Evolutionary conservation across 352 stramenopile species (phyloP).

Genomic region (Thalassiosira tumida): DNA sequence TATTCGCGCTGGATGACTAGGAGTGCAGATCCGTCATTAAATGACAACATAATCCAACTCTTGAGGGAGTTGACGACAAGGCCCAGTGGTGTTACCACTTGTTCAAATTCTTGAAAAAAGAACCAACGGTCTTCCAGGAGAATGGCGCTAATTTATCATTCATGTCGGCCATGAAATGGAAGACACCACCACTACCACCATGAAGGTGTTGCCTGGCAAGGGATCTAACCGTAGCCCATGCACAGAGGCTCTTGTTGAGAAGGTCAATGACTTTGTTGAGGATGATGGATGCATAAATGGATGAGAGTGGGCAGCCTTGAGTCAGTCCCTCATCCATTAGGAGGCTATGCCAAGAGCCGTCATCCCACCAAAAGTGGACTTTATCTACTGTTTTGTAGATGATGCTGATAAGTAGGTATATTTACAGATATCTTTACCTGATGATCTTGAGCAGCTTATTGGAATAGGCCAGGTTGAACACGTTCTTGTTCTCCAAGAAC

Average conservation of each 20-base stretch:
- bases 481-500: constrained; percentile 61
- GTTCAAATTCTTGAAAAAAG: constrained; percentile 10
- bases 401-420: neutral
- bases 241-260: neutral
- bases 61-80: constrained; percentile 35
- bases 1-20: neutral
- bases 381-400: neutral
- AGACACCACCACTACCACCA: no score
- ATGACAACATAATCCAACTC: constrained; percentile 26
- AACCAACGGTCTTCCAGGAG: neutral
- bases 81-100: no score
- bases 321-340: constrained; percentile 42
- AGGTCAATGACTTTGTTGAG: constrained; percentile 6
- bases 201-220: no score
- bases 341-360: constrained; percentile 17
- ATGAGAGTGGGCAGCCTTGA: constrained; percentile 56
- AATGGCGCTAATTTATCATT: neutral
- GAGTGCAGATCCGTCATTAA: neutral
- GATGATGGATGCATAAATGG: constrained; percentile 31
- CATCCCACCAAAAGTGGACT: constrained; percentile 7
- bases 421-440: constrained; percentile 4
- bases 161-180: no score
- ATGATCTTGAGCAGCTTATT: constrained; percentile 50
- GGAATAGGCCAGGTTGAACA: constrained; percentile 67
- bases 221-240: no score